Base-by-base conservation (phyloP, 192 early-diverging fungal species). In the Phycomyces blakesleeanus region DNA sequence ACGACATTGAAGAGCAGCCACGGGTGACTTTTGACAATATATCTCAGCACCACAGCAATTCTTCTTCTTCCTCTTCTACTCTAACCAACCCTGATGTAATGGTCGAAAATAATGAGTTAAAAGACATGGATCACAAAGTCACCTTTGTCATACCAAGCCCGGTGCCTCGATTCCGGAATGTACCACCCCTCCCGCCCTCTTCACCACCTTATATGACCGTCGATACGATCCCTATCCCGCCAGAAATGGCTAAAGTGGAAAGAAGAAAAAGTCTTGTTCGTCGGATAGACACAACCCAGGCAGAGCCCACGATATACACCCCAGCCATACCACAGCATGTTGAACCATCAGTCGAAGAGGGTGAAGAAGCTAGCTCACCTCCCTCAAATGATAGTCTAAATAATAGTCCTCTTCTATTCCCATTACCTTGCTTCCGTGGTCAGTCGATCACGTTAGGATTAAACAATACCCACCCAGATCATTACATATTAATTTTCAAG, bases 131-230 rank as follows among this genome's bases (percentile, higher is more conserved):
- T n/a, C 70, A 58, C 20, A 57, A 64, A 34, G 64, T 72, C 20
- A 72, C 51, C 21, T 72, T 72, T 66, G 55, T 66, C 4, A 64
- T 66, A 42, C 70, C 70, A 14, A 66, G 64, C 40, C 70, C 70
- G 9, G 60, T 72, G 6, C 70, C 70, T 40, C 59, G 64, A 34
- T 66, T 72, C 22, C 66, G 66, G 20, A 68, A 68, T 55, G 66
- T 38, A 44, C 47, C 66, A 15, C 66, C 66, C 7, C 57, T 59
- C 4, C 66, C 66, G 0, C 66, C 66, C 14, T 59, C 66, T 29
- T 61, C 66, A 22, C 66, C 66, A 24, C 58, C 52, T 9, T 68
- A 68, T 39, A 11, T 68, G 37, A 60, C 54, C 39, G 58, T 60
- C 24, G 12, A 34, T 7, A 34, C 29, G 7, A 7, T 61, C 9